Evolutionary conservation across 192 early-diverging fungal species (phyloP), one percentile per base, ranked within the genome.

Genomic region (Cladochytrium replicatum): DNA sequence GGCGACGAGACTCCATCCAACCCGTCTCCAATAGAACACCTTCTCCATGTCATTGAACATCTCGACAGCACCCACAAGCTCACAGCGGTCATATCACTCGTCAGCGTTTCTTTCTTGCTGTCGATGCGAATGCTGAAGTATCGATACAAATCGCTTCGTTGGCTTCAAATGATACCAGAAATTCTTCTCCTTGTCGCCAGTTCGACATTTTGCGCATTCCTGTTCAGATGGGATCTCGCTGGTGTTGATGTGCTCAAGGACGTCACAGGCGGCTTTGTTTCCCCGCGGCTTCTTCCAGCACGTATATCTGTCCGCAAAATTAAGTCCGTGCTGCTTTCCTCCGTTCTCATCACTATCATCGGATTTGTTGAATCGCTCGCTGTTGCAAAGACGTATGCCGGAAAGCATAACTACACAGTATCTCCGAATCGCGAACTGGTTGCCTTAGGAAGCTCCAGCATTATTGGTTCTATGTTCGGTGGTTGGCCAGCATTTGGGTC

Each of bases 321-420:
- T 32, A 82, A 79, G 41, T 74, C 75, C 49, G 61, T 93, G 29
- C 64, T 93, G 48, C 72, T 91, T 11, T 85, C 87, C 2, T 78
- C 88, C 1, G 85, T 88, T 42, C 71, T 95, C 15, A 92, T 96
- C 43, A 84, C 95, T 30, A 82, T 96, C 60, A 87, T 99, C 54
- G 95, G 95, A 2, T 94, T 99, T 58, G 93, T 99, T 19, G 95
- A 99, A 67, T 88, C 89, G 19, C 86, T 99, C 54, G 92, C 86
- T 23, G 85, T 93, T 15, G 83, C 91, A 2, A 91, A 95, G 56
- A 88, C 88, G 23, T 97, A 92, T 60, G 83, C 92, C 0, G 82
- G 79, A 45, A 80, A 87, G 40, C 86, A 93, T 69, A 87, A 92
- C 63, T 95, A 97, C 55, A 67, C 83, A 4, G 85, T 97, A 32